Evolutionary conservation across 768 basidiomycete genomes (phyloP), one percentile per base, ranked within the genome.

Genomic region (Hypholoma fasciculare): DNA sequence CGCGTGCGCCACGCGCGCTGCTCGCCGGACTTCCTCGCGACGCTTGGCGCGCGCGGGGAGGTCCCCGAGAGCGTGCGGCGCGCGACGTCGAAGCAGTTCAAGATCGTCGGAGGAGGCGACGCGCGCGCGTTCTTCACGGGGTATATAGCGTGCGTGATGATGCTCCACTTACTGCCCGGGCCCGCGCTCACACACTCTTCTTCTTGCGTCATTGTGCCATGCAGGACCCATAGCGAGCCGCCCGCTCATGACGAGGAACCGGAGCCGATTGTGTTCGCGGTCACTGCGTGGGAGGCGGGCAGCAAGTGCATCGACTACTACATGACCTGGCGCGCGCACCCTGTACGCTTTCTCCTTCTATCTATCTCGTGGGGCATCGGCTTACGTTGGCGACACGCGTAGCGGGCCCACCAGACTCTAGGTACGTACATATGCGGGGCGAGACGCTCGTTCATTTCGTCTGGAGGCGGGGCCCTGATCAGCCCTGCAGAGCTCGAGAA

Each of bases 241-340:
- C 56, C 59, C 34, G 56, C 46, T 44, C 57, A 60, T 59, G 48
- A 61, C 59, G 42, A 65, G 20, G 62, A 61, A 57, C 58, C 72
- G 64, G 57, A 73, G 44, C 68, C 75, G 4, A 72, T 81, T 19
- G 79, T 82, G 13, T 81, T 82, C 63, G 82, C 78, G 3, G 74
- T 80, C 58, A 72, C 77, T 17, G 74, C 70, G 16, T 66, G 69
- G 60, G 72, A 76, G 20, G 73, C 71, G 11, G 74, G 73, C 19
- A 70, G 71, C 52, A 78, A 74, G 61, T 73, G 74, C 39, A 74
- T 81, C 36, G 79, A 83, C 63, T 82, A 79, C 65, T 81, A 81
- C 61, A 78, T 80, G 77, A 76, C 78, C 30, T 82, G 80, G 80
- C 71, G 72, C 60, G 73, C 76, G 13, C 73, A 76, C 66, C 73